These are phyloP conservation scores for Zymoseptoria ardabiliae DNA, from an alignment of 2,329 filamentous ascomycete species.

Conservation along the genomic window DNA sequence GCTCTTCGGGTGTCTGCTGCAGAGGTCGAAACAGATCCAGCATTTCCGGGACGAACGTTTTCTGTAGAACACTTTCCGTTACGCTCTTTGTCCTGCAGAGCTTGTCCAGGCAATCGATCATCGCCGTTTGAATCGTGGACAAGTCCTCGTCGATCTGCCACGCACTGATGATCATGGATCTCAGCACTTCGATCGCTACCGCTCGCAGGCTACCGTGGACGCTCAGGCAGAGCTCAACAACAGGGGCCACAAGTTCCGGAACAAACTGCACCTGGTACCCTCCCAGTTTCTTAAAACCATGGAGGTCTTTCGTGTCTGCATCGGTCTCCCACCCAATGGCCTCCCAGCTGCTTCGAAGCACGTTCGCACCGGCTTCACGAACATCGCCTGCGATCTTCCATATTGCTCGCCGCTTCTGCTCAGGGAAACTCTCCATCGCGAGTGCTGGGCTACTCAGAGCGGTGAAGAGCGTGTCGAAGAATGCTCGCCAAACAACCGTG, in stretches of 20 bases:
- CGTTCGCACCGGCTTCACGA: constrained; percentile 78
- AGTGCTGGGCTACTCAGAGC: constrained; percentile 83
- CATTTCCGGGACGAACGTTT: constrained; percentile 83
- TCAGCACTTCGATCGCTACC: constrained; percentile 86
- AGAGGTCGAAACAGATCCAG: constrained; percentile 71
- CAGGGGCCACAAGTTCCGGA: constrained; percentile 79
- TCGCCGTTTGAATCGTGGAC: constrained; percentile 84
- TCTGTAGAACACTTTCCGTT: constrained; percentile 83
- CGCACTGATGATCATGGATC: constrained; percentile 97
- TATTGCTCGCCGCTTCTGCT: constrained; percentile 90
- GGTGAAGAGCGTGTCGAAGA: constrained; percentile 82
- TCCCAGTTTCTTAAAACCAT: constrained; percentile 75
- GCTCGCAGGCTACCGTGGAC: constrained; percentile 85
- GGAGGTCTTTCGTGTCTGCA: constrained; percentile 67
- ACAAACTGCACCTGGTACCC: constrained; percentile 99
- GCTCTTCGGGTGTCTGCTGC: constrained; percentile 58
- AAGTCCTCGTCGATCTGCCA: constrained; percentile 94
- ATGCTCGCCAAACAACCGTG: constrained; percentile 87
- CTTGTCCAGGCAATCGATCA: constrained; percentile 86
- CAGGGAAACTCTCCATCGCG: constrained; percentile 89
- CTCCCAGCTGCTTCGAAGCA: constrained; percentile 82
- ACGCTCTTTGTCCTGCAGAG: constrained; percentile 75
- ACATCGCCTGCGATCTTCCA: constrained; percentile 99
- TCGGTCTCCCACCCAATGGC: constrained; percentile 94
- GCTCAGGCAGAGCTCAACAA: constrained; percentile 88